These are phyloP conservation scores for Stramenopiles sp. DNA, from an alignment of 352 stramenopile species.

Conservation along the genomic window DNA sequence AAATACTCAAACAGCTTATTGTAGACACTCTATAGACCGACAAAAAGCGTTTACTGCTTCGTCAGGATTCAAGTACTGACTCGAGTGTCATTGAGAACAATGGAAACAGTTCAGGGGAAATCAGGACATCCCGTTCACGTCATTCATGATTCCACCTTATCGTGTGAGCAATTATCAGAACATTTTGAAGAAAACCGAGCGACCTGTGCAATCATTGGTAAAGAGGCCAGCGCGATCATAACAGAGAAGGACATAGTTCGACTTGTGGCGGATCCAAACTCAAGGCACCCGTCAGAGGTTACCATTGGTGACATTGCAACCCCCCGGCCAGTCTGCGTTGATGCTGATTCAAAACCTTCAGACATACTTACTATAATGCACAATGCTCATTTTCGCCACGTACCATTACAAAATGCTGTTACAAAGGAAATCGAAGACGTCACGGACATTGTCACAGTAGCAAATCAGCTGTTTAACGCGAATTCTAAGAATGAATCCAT, in stretches of 20 bases:
- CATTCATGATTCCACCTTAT: background rate
- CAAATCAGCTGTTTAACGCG: background rate
- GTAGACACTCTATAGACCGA: too few relatives aligned
- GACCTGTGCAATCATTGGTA: background rate
- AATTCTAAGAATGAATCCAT: background rate
- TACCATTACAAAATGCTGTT: background rate
- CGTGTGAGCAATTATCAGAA: background rate
- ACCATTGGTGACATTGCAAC: background rate
- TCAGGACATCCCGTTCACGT: too few relatives aligned
- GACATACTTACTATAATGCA: background rate
- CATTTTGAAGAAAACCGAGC: background rate
- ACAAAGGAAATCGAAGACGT: background rate
- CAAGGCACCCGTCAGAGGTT: background rate
- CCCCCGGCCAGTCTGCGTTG: background rate
- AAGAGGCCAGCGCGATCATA: background rate
- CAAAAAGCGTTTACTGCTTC: too few relatives aligned
- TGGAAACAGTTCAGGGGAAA: too few relatives aligned
- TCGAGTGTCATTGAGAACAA: too few relatives aligned
- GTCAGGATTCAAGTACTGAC: too few relatives aligned
- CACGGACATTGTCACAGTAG: background rate
- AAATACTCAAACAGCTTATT: too few relatives aligned
- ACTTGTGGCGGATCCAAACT: background rate
- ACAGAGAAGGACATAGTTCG: background rate
- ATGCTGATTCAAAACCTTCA: background rate
- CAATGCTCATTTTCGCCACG: background rate